Conservation (phyloP, 2,329 filamentous ascomycete species). For the Lecanicillium sp. region DNA sequence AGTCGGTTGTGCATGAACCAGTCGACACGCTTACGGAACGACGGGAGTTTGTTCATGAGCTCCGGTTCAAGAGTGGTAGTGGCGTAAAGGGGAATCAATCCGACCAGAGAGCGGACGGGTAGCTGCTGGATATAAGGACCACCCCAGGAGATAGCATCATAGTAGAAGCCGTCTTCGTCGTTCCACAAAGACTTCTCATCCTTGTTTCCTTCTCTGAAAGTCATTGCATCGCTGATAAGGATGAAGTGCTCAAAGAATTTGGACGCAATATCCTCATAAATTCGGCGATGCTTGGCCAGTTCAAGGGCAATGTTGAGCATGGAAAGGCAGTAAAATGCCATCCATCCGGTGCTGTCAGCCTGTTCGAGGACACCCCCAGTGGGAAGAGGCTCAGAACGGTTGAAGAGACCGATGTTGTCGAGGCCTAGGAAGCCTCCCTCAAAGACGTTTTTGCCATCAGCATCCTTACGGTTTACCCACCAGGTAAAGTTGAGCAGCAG, state of each 20-base stretch:
- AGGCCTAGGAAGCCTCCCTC: slow-evolving; percentile 93
- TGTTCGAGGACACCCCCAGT: slow-evolving; percentile 92
- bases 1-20: slow-evolving; percentile 90
- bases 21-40: slow-evolving; percentile 86
- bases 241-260: slow-evolving; percentile 99
- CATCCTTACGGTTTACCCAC: slow-evolving; percentile 98
- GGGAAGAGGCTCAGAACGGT: slow-evolving; percentile 88
- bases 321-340: slow-evolving; percentile 93
- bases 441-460: slow-evolving; percentile 93
- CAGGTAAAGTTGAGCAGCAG: slow-evolving; percentile 94
- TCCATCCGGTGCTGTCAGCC: slow-evolving; percentile 97
- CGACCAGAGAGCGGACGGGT: slow-evolving; percentile 85
- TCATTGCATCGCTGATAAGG: slow-evolving; percentile 96
- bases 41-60: slow-evolving; percentile 82
- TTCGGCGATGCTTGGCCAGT: slow-evolving; percentile 88
- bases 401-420: slow-evolving; percentile 97
- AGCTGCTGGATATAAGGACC: slow-evolving; percentile 90
- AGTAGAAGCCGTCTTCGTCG: slow-evolving; percentile 95
- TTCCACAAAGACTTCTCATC: slow-evolving; percentile 89
- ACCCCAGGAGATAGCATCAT: slow-evolving; percentile 95
- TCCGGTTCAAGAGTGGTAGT: slow-evolving; percentile 90
- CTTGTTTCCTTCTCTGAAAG: slow-evolving; percentile 63
- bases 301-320: slow-evolving; percentile 98
- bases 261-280: slow-evolving; percentile 92
- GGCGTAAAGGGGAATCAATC: slow-evolving; percentile 87